Evolutionary conservation across 345 rosid species (phyloP), one percentile per base, ranked within the genome.

Genomic region (Luvunga scandens): DNA sequence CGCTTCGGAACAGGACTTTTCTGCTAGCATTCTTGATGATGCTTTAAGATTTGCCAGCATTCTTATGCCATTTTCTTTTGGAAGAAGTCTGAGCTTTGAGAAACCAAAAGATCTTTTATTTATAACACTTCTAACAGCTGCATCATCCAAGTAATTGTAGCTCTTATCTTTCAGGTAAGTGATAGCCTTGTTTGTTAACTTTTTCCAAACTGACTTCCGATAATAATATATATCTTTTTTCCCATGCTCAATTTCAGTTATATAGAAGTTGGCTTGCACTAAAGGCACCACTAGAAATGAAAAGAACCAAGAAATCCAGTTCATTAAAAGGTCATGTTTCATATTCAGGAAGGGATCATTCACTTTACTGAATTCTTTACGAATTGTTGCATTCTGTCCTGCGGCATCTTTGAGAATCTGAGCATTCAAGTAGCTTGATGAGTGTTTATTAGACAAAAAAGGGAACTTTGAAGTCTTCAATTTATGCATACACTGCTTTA

Each of bases 261-360:
- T 89, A 77, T 93, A 92, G 85, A 95, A 95, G 81, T 93, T 87
- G 70, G 93, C 86, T 83, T n/a, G 85, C 56, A 93, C 84, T 77
- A 95, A 18, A 66, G 94, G 92, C 78, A 86, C 89, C 79, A 95
- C 88, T 76, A 95, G 77, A 83, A 55, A 77, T 13, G 88, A 81
- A 75, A 95, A 95, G 71, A 93, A 85, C 98, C 98, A 93, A 82
- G 83, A 83, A 73, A 91, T 89, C 98, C 98, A 95, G 79, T 87
- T 92, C 63, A 72, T 75, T 19, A 89, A 73, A 73, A 92, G 85
- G 79, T 76, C 71, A 12, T 86, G 87, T 83, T 88, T 91, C 77
- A 83, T 57, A 77, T 79, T 67, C 75, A 77, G 75, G 57, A 79
- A n/a, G 36, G 67, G 73, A 73, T 73, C 59, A 53, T 77, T 83